A percentile compares a stretch with the other conserved stretches of the same genome.
These are phyloP conservation scores for Odonthalia washingtoniensis DNA, from an alignment of 31 red algal genomes.

Conservation along the genomic window DNA sequence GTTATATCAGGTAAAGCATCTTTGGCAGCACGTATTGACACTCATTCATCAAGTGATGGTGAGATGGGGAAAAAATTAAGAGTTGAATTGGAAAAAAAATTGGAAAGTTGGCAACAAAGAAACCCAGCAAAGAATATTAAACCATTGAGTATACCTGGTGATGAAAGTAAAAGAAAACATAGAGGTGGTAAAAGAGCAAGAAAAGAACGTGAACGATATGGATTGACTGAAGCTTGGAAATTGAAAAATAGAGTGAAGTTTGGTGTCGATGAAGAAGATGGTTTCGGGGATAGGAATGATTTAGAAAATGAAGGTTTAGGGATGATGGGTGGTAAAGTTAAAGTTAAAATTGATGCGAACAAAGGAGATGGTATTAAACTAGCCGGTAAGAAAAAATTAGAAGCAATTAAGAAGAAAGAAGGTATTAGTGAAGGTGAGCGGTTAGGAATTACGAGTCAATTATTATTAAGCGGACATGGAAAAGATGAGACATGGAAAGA, in stretches of 20 bases:
- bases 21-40: slow-evolving; percentile 78
- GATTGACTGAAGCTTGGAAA: slow-evolving; percentile 67
- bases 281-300: slow-evolving; percentile 63
- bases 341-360: slow-evolving; percentile 58
- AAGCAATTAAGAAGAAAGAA: slow-evolving; percentile 53
- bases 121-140: slow-evolving; percentile 73
- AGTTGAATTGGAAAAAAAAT: slow-evolving; percentile 60
- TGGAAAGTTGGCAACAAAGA: slow-evolving; percentile 79
- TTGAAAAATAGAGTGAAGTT: slow-evolving; percentile 75
- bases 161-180: slow-evolving; percentile 67
- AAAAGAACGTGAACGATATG: slow-evolving; percentile 73
- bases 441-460: slow-evolving; percentile 25
- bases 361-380: slow-evolving; percentile 46
- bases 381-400: slow-evolving; percentile 75
- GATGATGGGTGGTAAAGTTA: slow-evolving; percentile 66
- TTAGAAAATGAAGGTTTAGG: slow-evolving; percentile 75
- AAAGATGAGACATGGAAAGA: no score
- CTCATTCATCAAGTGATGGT: slow-evolving; percentile 57
- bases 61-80: slow-evolving; percentile 53
- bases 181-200: slow-evolving; percentile 72
- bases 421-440: slow-evolving; percentile 40
- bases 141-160: slow-evolving; percentile 81
- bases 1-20: slow-evolving; percentile 63
- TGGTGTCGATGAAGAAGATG: slow-evolving; percentile 62
- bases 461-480: not conserved